Evolutionary conservation across 768 basidiomycete species (phyloP).

Genomic region (Suillus placidus): DNA sequence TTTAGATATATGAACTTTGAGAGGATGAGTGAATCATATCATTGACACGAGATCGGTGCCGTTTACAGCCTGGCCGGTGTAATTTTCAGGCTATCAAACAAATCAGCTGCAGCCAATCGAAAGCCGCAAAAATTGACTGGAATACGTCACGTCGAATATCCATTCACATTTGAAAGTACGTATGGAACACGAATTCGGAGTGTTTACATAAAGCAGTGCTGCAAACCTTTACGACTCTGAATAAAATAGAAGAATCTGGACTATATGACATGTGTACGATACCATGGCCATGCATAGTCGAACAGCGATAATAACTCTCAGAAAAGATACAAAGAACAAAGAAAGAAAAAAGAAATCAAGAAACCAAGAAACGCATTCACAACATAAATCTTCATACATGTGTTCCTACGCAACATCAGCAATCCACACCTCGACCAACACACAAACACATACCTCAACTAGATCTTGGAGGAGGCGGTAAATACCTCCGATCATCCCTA

Average conservation of each 20-base stretch:
- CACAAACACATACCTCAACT: constrained; percentile 3
- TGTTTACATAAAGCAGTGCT: neutral
- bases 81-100: too few species aligned
- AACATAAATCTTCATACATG: neutral
- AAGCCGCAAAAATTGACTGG: neutral
- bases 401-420: neutral
- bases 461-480: constrained; percentile 29
- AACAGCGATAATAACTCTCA: neutral
- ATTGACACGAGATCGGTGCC: constrained; percentile 1
- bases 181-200: neutral
- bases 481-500: constrained; percentile 42
- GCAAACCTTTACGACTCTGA: neutral
- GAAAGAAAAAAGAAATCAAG: neutral
- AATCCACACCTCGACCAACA: neutral
- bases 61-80: neutral
- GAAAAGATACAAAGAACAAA: neutral
- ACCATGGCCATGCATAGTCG: neutral
- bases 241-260: neutral
- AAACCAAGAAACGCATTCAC: neutral
- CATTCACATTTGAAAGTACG: neutral
- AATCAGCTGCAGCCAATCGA: neutral
- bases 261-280: neutral
- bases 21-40: neutral
- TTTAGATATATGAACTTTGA: neutral
- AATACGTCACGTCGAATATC: neutral